Evolutionary conservation across 2,329 filamentous ascomycete species (phyloP), one percentile per base, ranked within the genome.

Genomic region (Microdochium nivale): DNA sequence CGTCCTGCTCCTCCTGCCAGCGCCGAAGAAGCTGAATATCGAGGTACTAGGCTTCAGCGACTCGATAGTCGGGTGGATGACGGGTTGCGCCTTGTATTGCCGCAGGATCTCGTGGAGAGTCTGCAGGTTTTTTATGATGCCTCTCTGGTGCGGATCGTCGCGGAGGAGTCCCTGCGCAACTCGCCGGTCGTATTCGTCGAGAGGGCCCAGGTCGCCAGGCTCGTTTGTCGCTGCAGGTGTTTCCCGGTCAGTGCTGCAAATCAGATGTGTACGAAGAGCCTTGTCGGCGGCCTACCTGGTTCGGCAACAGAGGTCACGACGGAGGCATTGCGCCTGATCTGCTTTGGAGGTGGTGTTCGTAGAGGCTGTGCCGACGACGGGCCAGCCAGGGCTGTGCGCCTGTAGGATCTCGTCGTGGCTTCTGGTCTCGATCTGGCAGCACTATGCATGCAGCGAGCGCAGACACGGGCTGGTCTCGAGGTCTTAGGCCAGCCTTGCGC

Each of bases 81-180:
- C 87, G 10, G 81, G 75, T 0, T 84, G 87, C 16, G 90, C 83
- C 2, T 76, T 67, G 70, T 97, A 99, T 51, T 77, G 69, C 55
- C 78, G 74, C 44, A 99, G 78, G 63, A 90, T 88, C 54, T 95
- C 83, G 69, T 96, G 88, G 13, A 99, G 81, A 64, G 91, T 84
- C 70, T 99, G 90, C 5, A 99, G 77, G 62, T 82, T 88, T 65
- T 94, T 82, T 60, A 99, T 91, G 59, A 99, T 92, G 43, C 84
- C 89, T 77, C 94, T 77, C 69, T 99, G 94, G 69, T 96, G 88
- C 57, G 90, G 83, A 66, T 99, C 94, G 66, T 97, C 89, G 57
- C 87, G 80, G 57, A 99, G 67, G 48, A 81, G 74, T 11, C 90
- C 89, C 44, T 76, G 72, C 47, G 83, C 75, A 9, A 99, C 91